phyloP scores from a whole-genome alignment of 2,329 filamentous ascomycete species.

The Exophiala dermatitidis region DNA sequence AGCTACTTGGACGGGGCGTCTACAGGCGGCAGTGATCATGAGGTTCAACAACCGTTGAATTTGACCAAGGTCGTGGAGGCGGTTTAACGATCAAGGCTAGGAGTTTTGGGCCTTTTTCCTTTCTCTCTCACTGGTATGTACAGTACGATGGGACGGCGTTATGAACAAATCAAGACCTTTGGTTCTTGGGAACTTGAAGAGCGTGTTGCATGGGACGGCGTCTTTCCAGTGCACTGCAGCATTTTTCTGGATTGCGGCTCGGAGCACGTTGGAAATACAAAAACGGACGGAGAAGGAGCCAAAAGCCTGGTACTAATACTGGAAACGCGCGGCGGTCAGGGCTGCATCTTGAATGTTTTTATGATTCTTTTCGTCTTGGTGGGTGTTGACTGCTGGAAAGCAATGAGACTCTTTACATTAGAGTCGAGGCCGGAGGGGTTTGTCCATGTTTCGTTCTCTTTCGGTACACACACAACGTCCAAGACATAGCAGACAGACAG shows the following conservation, averaged over 20 bases:
- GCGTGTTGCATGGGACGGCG: slow-evolving; percentile 17
- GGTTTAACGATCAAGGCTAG: slow-evolving; percentile 8
- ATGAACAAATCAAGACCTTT: slow-evolving; percentile 6
- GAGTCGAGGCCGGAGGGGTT: slow-evolving; percentile 1
- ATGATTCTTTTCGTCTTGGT: slow-evolving; percentile 21
- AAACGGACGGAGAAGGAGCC: slow-evolving; percentile 8
- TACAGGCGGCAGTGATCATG: slow-evolving; percentile 25
- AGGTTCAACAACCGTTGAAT: slow-evolving; percentile 14
- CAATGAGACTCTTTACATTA: not conserved
- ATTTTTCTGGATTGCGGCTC: slow-evolving; percentile 12
- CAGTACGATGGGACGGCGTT: slow-evolving; percentile 25
- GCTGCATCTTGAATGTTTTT: slow-evolving; percentile 7
- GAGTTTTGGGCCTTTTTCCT: slow-evolving; percentile 1
- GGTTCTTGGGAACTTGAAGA: not conserved
- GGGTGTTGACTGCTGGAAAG: slow-evolving; percentile 4
- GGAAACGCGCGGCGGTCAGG: slow-evolving; percentile 5
- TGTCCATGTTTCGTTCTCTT: slow-evolving; percentile 1
- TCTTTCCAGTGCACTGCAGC: slow-evolving; percentile 8
- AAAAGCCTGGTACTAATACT: slow-evolving; percentile 17
- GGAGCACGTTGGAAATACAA: slow-evolving; percentile 15
- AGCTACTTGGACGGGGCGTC: slow-evolving; percentile 27
- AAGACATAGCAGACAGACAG: not conserved
- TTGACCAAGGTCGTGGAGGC: slow-evolving; percentile 20
- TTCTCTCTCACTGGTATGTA: slow-evolving; percentile 15
- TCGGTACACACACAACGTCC: not conserved